Evolutionary conservation across 2,329 filamentous ascomycete genomes (phyloP).

Genomic region (Epicoccum nigrum): DNA sequence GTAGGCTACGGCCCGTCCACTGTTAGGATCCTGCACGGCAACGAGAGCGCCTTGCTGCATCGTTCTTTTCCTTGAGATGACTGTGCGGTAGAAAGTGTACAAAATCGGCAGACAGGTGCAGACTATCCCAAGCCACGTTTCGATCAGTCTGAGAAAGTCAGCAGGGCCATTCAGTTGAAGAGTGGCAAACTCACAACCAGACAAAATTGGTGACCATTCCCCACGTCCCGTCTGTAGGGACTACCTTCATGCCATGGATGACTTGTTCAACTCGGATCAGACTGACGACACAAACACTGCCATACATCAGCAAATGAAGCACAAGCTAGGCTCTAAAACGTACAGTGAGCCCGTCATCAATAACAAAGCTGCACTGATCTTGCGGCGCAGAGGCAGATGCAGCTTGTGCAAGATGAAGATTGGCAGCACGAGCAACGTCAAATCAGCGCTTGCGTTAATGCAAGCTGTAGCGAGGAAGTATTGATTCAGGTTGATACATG

Average conservation of each 20-base stretch:
- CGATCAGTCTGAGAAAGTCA: slow-evolving; percentile 16
- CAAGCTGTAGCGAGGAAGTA: slow-evolving; percentile 22
- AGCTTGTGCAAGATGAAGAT: slow-evolving; percentile 27
- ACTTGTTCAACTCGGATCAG: slow-evolving; percentile 21
- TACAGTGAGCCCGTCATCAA: slow-evolving; percentile 28
- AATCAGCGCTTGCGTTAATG: slow-evolving; percentile 22
- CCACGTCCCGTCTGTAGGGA: slow-evolving; percentile 21
- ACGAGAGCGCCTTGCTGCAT: background rate
- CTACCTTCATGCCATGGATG: slow-evolving; percentile 11
- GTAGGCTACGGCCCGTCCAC: background rate
- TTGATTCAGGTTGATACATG: slow-evolving; percentile 19
- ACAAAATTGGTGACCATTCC: slow-evolving; percentile 23
- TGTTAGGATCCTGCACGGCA: slow-evolving; percentile 15
- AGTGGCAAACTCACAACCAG: slow-evolving; percentile 19
- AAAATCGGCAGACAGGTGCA: slow-evolving; percentile 22
- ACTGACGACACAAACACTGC: slow-evolving; percentile 23
- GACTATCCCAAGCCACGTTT: slow-evolving; percentile 27
- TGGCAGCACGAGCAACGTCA: slow-evolving; percentile 25
- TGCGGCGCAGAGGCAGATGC: slow-evolving; percentile 20
- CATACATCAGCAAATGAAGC: background rate
- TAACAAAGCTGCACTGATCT: slow-evolving; percentile 22
- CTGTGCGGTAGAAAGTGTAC: slow-evolving; percentile 3
- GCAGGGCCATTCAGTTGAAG: background rate
- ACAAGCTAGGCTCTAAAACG: background rate
- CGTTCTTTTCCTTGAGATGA: background rate